phyloP scores from a whole-genome alignment of 2,329 filamentous ascomycete genomes.

The Ustulina deusta region DNA sequence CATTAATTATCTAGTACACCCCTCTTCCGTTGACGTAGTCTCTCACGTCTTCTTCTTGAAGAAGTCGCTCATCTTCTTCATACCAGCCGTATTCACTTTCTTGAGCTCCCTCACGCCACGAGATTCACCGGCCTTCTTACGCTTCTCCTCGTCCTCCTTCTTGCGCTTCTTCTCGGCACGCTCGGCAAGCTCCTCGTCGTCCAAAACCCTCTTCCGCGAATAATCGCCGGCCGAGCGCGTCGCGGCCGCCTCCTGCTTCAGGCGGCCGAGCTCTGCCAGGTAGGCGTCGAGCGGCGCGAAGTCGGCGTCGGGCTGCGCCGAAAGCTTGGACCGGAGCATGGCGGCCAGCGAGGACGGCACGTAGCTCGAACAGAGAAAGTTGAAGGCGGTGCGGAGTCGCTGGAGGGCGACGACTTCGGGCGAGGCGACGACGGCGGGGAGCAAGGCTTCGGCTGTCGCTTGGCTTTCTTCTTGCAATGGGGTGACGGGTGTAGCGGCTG shows the following conservation, averaged over 20 bases:
- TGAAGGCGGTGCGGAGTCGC: constrained; percentile 71
- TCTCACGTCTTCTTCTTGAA: constrained; percentile 76
- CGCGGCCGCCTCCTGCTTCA: constrained; percentile 78
- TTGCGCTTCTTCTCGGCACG: constrained; percentile 84
- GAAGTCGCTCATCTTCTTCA: constrained; percentile 97
- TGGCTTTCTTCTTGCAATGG: constrained; percentile 34
- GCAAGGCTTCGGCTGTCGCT: constrained; percentile 36
- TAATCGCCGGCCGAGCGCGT: constrained; percentile 77
- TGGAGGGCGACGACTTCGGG: constrained; percentile 68
- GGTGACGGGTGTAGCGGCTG: constrained; percentile 59
- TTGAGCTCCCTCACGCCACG: constrained; percentile 82
- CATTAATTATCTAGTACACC: not conserved
- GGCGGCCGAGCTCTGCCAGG: constrained; percentile 71
- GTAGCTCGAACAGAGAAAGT: constrained; percentile 74
- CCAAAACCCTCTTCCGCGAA: constrained; percentile 73
- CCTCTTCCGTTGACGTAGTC: constrained; percentile 34
- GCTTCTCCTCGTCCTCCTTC: constrained; percentile 89
- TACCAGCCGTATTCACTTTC: constrained; percentile 91
- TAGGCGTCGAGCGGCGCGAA: constrained; percentile 80
- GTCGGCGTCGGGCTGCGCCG: constrained; percentile 59
- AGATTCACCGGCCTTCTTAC: constrained; percentile 80
- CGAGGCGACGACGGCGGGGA: constrained; percentile 61
- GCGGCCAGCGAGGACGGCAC: constrained; percentile 60
- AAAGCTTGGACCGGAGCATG: constrained; percentile 58
- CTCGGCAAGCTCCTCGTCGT: constrained; percentile 75